Percentiles rank a stretch among this genome's conserved stretches.
These are phyloP conservation scores for Paracoccidioides lutzii DNA, from an alignment of 2,329 filamentous ascomycete species.

Conservation along the genomic window DNA sequence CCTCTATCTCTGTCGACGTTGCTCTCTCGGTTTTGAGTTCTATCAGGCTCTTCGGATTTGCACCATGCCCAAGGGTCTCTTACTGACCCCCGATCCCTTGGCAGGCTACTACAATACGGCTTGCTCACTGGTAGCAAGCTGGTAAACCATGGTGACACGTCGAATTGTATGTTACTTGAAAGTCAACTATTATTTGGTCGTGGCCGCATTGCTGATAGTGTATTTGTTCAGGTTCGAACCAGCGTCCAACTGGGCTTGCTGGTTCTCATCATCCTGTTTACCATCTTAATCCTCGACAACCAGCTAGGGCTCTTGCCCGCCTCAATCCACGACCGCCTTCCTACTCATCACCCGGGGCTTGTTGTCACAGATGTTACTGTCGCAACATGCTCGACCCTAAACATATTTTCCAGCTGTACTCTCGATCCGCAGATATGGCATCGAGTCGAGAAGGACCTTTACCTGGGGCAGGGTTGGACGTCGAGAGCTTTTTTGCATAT, in stretches of 20 bases:
- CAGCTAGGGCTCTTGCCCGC: constrained; percentile 77
- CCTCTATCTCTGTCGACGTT: neutral
- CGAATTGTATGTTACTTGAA: constrained; percentile 24
- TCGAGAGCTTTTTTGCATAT: constrained; percentile 70
- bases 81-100: constrained; percentile 7
- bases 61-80: constrained; percentile 7
- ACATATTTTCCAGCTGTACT: constrained; percentile 61
- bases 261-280: constrained; percentile 51
- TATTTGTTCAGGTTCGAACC: constrained; percentile 43
- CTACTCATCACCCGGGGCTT: constrained; percentile 68
- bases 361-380: constrained; percentile 79
- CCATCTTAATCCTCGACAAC: constrained; percentile 73
- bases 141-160: constrained; percentile 27
- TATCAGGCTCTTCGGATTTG: neutral
- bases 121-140: constrained; percentile 1
- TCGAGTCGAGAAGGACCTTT: constrained; percentile 79
- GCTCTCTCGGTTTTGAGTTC: neutral
- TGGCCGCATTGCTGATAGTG: constrained; percentile 4
- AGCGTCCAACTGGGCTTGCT: constrained; percentile 61
- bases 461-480: constrained; percentile 60
- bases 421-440: constrained; percentile 64
- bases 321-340: constrained; percentile 75
- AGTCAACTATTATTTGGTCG: too few species aligned
- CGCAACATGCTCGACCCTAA: constrained; percentile 60
- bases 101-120: neutral